phyloP scores from a whole-genome alignment of 768 basidiomycete genomes.

The Botryobasidium botryosum region DNA sequence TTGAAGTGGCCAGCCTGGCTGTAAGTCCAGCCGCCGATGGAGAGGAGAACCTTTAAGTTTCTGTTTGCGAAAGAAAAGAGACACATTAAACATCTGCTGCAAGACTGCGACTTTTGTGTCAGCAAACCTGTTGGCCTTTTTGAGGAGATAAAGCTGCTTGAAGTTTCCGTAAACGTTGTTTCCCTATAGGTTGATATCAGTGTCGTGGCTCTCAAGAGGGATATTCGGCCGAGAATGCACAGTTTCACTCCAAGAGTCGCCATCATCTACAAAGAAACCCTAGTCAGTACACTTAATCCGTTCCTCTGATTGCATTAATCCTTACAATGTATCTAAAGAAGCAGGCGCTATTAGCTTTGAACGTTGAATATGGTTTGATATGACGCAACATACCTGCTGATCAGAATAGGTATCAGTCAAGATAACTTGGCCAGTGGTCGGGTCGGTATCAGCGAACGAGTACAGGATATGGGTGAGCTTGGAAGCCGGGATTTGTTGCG shows the following conservation, averaged over 20 bases:
- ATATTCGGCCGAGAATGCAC: conserved; percentile 14
- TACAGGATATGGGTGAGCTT: conserved; percentile 19
- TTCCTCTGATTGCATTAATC: too few relatives aligned
- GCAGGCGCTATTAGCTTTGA: too few relatives aligned
- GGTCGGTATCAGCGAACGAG: conserved; percentile 23
- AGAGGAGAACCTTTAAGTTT: conserved; percentile 9
- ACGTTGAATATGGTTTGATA: too few relatives aligned
- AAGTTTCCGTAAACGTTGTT: conserved; percentile 20
- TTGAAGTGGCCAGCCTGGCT: conserved; percentile 2
- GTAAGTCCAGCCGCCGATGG: conserved; percentile 21
- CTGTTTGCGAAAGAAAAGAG: too few relatives aligned
- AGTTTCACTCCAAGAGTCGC: conserved; percentile 23
- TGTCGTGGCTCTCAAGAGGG: background rate
- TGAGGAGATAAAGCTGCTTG: conserved; percentile 23
- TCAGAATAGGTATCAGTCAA: conserved; percentile 25
- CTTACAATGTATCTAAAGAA: conserved; percentile 8
- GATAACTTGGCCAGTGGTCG: conserved; percentile 20
- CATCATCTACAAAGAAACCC: conserved; percentile 19
- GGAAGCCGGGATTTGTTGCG: background rate
- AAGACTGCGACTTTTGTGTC: too few relatives aligned
- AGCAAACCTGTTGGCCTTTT: conserved; percentile 18
- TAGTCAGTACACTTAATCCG: too few relatives aligned
- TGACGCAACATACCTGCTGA: too few relatives aligned
- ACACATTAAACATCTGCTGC: too few relatives aligned
- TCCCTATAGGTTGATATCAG: background rate